These are phyloP conservation scores for Sphagnurus paluster DNA, from an alignment of 1,284 basidiomycete genomes.

Conservation along the genomic window DNA sequence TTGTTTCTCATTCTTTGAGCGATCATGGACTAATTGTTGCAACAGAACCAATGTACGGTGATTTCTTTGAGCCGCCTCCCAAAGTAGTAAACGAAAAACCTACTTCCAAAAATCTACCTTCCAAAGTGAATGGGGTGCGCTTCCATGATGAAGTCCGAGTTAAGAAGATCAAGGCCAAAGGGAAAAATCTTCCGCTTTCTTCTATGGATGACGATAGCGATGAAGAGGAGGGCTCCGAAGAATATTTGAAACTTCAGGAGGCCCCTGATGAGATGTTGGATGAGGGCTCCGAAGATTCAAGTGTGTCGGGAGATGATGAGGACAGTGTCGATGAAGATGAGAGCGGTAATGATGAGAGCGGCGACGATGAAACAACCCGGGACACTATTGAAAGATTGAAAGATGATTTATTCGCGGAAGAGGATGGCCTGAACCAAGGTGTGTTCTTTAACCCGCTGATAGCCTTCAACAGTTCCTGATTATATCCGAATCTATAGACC, in stretches of 20 bases:
- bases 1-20: constrained; percentile 19
- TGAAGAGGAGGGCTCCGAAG: constrained; percentile 31
- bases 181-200: constrained; percentile 55
- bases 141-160: constrained; percentile 83
- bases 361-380: constrained; percentile 24
- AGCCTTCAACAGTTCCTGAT: too few relatives aligned
- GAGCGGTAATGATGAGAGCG: constrained; percentile 17
- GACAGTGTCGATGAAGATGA: background rate
- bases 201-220: constrained; percentile 37
- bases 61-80: constrained; percentile 70
- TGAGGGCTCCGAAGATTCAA: background rate
- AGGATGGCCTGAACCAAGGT: constrained; percentile 46
- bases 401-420: constrained; percentile 70
- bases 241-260: constrained; percentile 20
- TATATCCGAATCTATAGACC: constrained; percentile 28
- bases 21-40: constrained; percentile 8
- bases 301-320: constrained; percentile 1
- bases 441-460: too few relatives aligned
- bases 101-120: constrained; percentile 16
- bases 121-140: constrained; percentile 52
- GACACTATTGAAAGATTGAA: constrained; percentile 59
- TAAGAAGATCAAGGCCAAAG: constrained; percentile 71
- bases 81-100: constrained; percentile 18
- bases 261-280: background rate
- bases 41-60: constrained; percentile 63